A percentile compares a stretch with the other conserved stretches of the same genome.
These are phyloP conservation scores for Dictyostelium discoideum DNA, from an alignment of 78 protist species.

Conservation along the genomic window DNA sequence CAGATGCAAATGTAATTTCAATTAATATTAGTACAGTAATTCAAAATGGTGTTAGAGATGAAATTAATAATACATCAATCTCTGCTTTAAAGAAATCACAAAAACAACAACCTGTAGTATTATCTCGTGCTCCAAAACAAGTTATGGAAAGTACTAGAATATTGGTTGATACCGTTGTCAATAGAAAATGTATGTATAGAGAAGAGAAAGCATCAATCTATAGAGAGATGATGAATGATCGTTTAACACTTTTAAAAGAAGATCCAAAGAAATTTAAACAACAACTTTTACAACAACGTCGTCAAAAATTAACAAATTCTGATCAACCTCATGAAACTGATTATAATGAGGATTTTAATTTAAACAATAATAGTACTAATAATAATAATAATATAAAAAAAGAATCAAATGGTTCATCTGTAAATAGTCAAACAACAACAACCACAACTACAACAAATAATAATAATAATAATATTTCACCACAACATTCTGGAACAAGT, in stretches of 20 bases:
- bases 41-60: constrained; percentile 17
- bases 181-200: constrained; percentile 29
- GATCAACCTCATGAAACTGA: constrained; percentile 13
- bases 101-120: constrained; percentile 36
- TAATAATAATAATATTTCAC: neutral
- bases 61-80: constrained; percentile 1
- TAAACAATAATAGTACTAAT: neutral
- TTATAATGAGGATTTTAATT: neutral
- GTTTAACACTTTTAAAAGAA: neutral
- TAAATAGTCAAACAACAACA: neutral
- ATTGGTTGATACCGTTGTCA: constrained; percentile 49
- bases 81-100: neutral
- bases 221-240: constrained; percentile 33
- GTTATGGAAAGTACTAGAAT: constrained; percentile 33
- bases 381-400: neutral
- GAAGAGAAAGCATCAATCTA: constrained; percentile 32
- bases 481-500: neutral
- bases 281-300: constrained; percentile 54
- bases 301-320: constrained; percentile 4
- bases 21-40: constrained; percentile 24
- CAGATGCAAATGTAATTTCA: neutral
- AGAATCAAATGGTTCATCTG: neutral
- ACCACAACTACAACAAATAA: neutral
- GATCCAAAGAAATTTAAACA: constrained; percentile 47
- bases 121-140: constrained; percentile 64